A percentile compares a stretch with the other conserved stretches of the same genome.
Conservation (phyloP, 805 yeast genomes). For the Candida cerambycidarum region DNA sequence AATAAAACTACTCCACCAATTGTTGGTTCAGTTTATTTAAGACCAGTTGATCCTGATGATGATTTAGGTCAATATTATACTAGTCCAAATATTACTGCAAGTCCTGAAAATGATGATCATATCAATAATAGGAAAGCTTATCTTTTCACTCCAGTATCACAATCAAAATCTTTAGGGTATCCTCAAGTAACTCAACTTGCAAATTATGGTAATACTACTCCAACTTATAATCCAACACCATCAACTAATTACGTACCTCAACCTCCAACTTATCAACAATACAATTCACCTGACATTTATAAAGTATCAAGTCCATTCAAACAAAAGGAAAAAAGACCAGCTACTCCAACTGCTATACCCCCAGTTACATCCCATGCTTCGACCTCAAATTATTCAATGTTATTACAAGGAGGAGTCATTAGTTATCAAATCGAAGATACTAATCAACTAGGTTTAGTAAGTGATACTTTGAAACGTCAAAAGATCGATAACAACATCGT, state of each 20-base stretch:
- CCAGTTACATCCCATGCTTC: slow-evolving; percentile 24
- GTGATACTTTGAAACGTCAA: slow-evolving; percentile 26
- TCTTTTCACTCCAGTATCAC: slow-evolving; percentile 46
- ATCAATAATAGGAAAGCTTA: slow-evolving; percentile 37
- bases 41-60: slow-evolving; percentile 73
- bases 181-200: slow-evolving; percentile 5
- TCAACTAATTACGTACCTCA: slow-evolving; percentile 2
- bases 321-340: slow-evolving; percentile 9
- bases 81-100: slow-evolving; percentile 39
- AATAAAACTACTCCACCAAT: slow-evolving; percentile 87
- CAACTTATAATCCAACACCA: slow-evolving; percentile 2
- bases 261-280: neutral
- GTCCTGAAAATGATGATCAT: slow-evolving; percentile 40
- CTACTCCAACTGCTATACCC: slow-evolving; percentile 13
- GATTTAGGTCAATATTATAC: slow-evolving; percentile 72
- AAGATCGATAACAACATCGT: slow-evolving; percentile 30
- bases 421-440: slow-evolving; percentile 30
- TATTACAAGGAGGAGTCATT: slow-evolving; percentile 39
- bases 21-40: slow-evolving; percentile 83
- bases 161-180: slow-evolving; percentile 26
- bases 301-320: slow-evolving; percentile 8
- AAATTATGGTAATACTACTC: slow-evolving; percentile 3
- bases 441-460: slow-evolving; percentile 18
- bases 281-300: neutral
- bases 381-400: slow-evolving; percentile 34